Percentiles rank a stretch among this genome's conserved stretches.
phyloP scores from a whole-genome alignment of 805 yeast species.

The Geotrichum ghanense region DNA sequence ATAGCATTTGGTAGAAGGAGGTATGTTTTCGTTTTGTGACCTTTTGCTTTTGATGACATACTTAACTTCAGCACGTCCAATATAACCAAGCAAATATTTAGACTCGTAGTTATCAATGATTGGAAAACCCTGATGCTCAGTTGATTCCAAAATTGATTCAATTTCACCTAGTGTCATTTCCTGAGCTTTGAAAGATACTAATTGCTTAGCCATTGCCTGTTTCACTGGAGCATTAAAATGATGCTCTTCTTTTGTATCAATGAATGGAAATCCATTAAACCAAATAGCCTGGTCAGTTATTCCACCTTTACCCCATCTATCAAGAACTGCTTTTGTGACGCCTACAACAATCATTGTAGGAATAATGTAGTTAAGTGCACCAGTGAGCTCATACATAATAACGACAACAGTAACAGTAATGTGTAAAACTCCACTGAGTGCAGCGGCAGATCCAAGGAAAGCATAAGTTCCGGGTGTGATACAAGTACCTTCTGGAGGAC shows the following conservation, averaged over 20 bases:
- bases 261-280: slow-evolving; percentile 75
- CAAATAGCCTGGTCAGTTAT: slow-evolving; percentile 92
- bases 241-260: slow-evolving; percentile 44
- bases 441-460: slow-evolving; percentile 91
- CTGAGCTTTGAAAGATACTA: slow-evolving; percentile 10
- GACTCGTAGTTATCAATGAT: slow-evolving; percentile 21
- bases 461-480: slow-evolving; percentile 94
- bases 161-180: slow-evolving; percentile 18
- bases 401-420: slow-evolving; percentile 88
- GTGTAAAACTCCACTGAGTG: slow-evolving; percentile 89
- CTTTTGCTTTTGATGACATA: slow-evolving; percentile 9
- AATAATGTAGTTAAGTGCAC: slow-evolving; percentile 80
- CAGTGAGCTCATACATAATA: slow-evolving; percentile 92
- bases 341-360: slow-evolving; percentile 97
- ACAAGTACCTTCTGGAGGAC: slow-evolving; percentile 38
- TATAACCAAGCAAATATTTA: slow-evolving; percentile 24
- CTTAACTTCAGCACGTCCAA: slow-evolving; percentile 9
- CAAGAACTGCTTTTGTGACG: slow-evolving; percentile 69
- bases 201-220: slow-evolving; percentile 45
- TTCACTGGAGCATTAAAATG: slow-evolving; percentile 38
- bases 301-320: slow-evolving; percentile 70
- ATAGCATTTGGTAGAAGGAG: neutral
- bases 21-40: neutral
- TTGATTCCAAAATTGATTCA: slow-evolving; percentile 11
- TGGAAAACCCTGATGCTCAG: slow-evolving; percentile 26